Evolutionary conservation across 1,139 yeast genomes (phyloP), one percentile per base, ranked within the genome.

Genomic region (Hyphopichia burtonii): DNA sequence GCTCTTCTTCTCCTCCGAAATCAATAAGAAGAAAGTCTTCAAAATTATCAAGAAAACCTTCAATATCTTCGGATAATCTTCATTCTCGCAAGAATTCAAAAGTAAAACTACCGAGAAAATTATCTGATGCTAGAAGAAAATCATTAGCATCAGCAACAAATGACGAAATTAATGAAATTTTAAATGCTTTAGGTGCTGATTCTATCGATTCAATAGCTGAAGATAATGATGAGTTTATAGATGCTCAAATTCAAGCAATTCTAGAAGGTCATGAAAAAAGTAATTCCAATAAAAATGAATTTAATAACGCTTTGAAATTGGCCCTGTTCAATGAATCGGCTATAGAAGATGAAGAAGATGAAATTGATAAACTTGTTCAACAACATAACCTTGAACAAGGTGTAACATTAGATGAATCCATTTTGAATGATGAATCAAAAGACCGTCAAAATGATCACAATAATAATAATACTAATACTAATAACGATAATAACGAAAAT

Each of bases 81-180:
- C 32, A 23, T 10, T 12, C 32, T 36, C 37, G 43, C 28, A 45
- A 46, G 20, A 46, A 47, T 28, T 40, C 45, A 2, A 46, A 38
- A 20, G 35, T 41, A 7, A 38, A 51, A 35, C 40, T 48, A 41
- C 50, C 52, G 45, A 50, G 76, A 50, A 55, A 71, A 38, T 54
- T 69, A 37, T 66, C 74, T 2, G 62, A 59, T 41, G 69, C 74
- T 1, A 54, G 76, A 42, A 58, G 73, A 38, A 69, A 68, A 47
- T 68, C 76, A 14, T 51, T 66, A 34, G 74, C 75, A 7, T 54
- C 67, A 34, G 69, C 71, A 2, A 65, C 75, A 9, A 63, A 60
- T 43, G 76, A 71, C 40, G 78, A 72, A 53, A 63, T 72, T 32
- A 62, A 56, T 42, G 70, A 69, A 35, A 60, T 72, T 15, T 53